Evolutionary conservation across 352 stramenopile species (phyloP).

Genomic region (Phytophthora idaei): DNA sequence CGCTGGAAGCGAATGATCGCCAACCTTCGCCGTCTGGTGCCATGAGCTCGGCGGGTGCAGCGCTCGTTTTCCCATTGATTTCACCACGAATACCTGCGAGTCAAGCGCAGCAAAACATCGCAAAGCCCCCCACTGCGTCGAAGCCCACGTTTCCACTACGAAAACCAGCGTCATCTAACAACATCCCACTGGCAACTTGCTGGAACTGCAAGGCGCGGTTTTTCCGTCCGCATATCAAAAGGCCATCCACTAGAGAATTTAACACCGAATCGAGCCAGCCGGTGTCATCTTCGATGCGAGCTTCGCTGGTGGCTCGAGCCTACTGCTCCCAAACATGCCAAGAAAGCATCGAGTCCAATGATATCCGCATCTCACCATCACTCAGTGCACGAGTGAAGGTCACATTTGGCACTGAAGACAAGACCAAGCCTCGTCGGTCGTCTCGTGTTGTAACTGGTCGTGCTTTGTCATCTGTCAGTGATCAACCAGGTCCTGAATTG

Average conservation of each 20-base stretch:
- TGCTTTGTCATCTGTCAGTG: slow-evolving; percentile 7
- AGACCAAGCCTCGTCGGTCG: slow-evolving; percentile 7
- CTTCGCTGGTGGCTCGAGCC: slow-evolving; percentile 35
- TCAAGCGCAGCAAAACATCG: slow-evolving; percentile 6
- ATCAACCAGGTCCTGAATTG: slow-evolving; percentile 13
- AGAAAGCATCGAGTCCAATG: slow-evolving; percentile 40
- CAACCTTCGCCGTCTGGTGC: slow-evolving; percentile 7
- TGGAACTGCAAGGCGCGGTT: slow-evolving; percentile 73
- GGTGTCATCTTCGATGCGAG: slow-evolving; percentile 33
- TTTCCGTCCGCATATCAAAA: slow-evolving; percentile 38
- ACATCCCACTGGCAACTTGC: slow-evolving; percentile 54
- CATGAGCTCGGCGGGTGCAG: slow-evolving; percentile 21
- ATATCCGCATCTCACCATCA: slow-evolving; percentile 48
- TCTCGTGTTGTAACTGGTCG: slow-evolving; percentile 22
- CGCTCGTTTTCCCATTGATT: slow-evolving; percentile 42
- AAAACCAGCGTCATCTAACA: slow-evolving; percentile 35
- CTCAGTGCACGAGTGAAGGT: slow-evolving; percentile 40
- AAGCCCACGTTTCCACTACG: slow-evolving; percentile 25
- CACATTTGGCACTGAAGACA: slow-evolving; percentile 22
- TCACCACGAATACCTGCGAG: slow-evolving; percentile 25
- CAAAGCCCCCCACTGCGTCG: slow-evolving; percentile 14
- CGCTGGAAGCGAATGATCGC: slow-evolving; percentile 12
- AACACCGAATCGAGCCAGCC: slow-evolving; percentile 5
- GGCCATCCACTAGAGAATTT: slow-evolving; percentile 2
- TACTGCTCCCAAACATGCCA: slow-evolving; percentile 53